Evolutionary conservation across 2,329 filamentous ascomycete species (phyloP).

Genomic region (Diatrype stigma): DNA sequence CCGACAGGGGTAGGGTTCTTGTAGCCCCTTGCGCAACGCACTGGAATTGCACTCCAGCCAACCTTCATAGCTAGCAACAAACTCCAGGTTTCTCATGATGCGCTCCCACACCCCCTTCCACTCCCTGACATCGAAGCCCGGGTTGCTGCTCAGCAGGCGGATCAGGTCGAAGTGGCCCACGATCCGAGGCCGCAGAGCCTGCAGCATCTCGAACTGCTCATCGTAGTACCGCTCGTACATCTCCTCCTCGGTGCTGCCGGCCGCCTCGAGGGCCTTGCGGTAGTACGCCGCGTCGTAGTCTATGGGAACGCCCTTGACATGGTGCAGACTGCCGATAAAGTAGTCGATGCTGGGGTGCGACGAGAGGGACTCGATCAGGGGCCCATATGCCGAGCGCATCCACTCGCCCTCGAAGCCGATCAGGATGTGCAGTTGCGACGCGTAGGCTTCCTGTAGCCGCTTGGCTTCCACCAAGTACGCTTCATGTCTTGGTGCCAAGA

Average conservation of each 20-base stretch:
- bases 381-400: slow-evolving; percentile 64
- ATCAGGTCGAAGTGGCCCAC: slow-evolving; percentile 96
- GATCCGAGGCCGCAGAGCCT: slow-evolving; percentile 65
- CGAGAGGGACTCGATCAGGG: slow-evolving; percentile 56
- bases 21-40: slow-evolving; percentile 82
- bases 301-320: slow-evolving; percentile 81
- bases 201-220: slow-evolving; percentile 77
- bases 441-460: slow-evolving; percentile 68
- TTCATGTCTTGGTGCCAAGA: slow-evolving; percentile 54
- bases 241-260: slow-evolving; percentile 53
- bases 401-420: slow-evolving; percentile 93
- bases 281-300: slow-evolving; percentile 76
- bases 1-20: slow-evolving; percentile 81
- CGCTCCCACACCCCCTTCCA: slow-evolving; percentile 68
- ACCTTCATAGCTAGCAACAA: slow-evolving; percentile 69
- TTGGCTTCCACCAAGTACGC: slow-evolving; percentile 73
- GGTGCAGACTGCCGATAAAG: slow-evolving; percentile 91
- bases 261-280: slow-evolving; percentile 50
- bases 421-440: slow-evolving; percentile 67
- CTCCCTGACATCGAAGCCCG: slow-evolving; percentile 54
- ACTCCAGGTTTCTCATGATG: slow-evolving; percentile 69
- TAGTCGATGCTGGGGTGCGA: slow-evolving; percentile 69
- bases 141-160: slow-evolving; percentile 69
- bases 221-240: slow-evolving; percentile 87
- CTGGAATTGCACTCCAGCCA: slow-evolving; percentile 88